These are phyloP conservation scores for Waltiozyma sp. DNA, from an alignment of 1,139 yeast species.

Conservation along the genomic window DNA sequence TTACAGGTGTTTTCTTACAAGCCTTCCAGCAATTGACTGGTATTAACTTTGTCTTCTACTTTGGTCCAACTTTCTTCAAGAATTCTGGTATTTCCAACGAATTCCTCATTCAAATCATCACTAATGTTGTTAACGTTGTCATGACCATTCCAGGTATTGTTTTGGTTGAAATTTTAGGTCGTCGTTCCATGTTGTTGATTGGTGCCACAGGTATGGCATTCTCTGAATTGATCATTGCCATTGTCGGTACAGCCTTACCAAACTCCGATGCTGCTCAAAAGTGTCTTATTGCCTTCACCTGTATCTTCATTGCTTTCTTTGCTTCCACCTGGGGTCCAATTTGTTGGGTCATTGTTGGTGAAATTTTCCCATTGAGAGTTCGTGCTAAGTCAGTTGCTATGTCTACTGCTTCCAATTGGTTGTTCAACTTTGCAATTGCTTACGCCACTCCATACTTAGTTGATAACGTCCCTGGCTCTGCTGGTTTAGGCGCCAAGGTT, in stretches of 20 bases:
- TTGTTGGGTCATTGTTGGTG: constrained; percentile 70
- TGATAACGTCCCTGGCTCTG: constrained; percentile 48
- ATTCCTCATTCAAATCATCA: constrained; percentile 38
- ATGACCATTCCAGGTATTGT: constrained; percentile 56
- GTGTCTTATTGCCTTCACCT: constrained; percentile 54
- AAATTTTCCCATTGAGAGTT: constrained; percentile 58
- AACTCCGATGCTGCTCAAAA: constrained; percentile 36
- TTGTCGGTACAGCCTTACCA: constrained; percentile 36
- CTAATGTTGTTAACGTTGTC: constrained; percentile 55
- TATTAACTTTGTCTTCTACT: constrained; percentile 61
- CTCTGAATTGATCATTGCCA: constrained; percentile 50
- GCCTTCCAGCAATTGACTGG: constrained; percentile 68
- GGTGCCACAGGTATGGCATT: constrained; percentile 52
- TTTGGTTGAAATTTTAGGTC: constrained; percentile 40
- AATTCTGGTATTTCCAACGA: constrained; percentile 37
- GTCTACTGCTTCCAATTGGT: constrained; percentile 73
- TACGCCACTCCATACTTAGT: constrained; percentile 64
- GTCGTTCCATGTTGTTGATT: constrained; percentile 37
- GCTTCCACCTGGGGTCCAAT: constrained; percentile 79
- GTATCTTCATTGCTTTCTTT: constrained; percentile 61
- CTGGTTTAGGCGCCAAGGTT: constrained; percentile 54
- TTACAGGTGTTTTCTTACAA: constrained; percentile 33
- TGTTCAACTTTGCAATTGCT: constrained; percentile 65
- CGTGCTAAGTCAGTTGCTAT: constrained; percentile 69
- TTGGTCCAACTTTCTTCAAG: constrained; percentile 54